phyloP scores from a whole-genome alignment of 495 filamentous ascomycete genomes.

The Penicillium antarcticum region DNA sequence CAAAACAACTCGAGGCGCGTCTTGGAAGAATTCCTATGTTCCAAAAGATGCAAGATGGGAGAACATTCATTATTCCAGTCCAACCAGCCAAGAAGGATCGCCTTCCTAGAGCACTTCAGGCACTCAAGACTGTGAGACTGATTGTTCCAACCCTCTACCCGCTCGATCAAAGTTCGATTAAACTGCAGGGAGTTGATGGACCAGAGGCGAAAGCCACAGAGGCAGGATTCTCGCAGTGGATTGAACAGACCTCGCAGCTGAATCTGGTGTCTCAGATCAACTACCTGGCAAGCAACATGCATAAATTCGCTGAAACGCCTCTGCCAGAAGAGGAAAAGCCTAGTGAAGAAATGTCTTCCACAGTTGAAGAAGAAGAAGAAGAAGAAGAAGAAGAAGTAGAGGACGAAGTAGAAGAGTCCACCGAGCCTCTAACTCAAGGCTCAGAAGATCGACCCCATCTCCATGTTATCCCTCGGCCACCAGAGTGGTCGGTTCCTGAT shows the following conservation, averaged over 20 bases:
- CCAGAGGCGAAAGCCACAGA: conserved; percentile 60
- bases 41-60: conserved; percentile 62
- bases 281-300: conserved; percentile 71
- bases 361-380: background rate
- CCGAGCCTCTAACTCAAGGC: conserved; percentile 5
- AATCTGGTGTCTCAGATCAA: conserved; percentile 75
- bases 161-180: conserved; percentile 62
- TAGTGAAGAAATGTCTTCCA: background rate
- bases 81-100: conserved; percentile 60
- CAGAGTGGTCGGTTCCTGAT: conserved; percentile 65
- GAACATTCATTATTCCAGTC: conserved; percentile 68
- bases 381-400: background rate
- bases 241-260: conserved; percentile 53
- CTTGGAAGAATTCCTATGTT: conserved; percentile 67
- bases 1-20: conserved; percentile 74
- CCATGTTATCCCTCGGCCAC: conserved; percentile 73
- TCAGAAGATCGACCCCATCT: conserved; percentile 60
- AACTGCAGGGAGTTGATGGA: conserved; percentile 61
- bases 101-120: conserved; percentile 61
- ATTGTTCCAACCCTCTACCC: conserved; percentile 73
- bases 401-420: conserved; percentile 1
- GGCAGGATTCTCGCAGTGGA: conserved; percentile 59
- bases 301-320: conserved; percentile 58
- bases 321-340: conserved; percentile 22
- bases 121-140: conserved; percentile 62